Evolutionary conservation across 805 yeast genomes (phyloP).

Genomic region (Candida patagonica): DNA sequence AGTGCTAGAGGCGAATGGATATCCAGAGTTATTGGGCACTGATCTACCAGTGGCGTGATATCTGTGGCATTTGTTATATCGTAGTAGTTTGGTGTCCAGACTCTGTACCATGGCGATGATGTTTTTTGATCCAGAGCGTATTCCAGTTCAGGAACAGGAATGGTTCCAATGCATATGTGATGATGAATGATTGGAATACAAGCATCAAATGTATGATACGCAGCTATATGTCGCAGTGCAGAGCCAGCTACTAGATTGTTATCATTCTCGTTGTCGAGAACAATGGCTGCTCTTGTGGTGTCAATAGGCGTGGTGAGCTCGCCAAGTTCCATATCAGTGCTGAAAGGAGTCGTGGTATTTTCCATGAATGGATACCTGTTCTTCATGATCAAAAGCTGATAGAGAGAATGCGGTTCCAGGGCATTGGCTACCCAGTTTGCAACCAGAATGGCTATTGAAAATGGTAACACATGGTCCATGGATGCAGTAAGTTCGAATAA

Average conservation of each 20-base stretch:
- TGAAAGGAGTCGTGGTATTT: constrained; percentile 17
- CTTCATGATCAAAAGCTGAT: constrained; percentile 38
- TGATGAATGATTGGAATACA: constrained; percentile 40
- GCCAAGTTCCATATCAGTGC: not conserved
- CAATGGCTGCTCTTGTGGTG: not conserved
- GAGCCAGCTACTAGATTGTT: not conserved
- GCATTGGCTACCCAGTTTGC: constrained; percentile 48
- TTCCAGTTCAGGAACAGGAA: constrained; percentile 44
- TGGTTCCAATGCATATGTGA: constrained; percentile 34
- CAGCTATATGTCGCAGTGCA: constrained; percentile 29
- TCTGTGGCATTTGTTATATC: constrained; percentile 22
- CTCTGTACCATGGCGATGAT: not conserved
- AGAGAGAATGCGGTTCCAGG: constrained; percentile 42
- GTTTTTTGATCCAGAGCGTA: constrained; percentile 34
- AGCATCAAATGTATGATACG: constrained; percentile 39
- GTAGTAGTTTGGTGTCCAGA: not conserved
- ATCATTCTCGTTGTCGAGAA: not conserved
- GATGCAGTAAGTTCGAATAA: constrained; percentile 67
- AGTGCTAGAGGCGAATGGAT: constrained; percentile 40
- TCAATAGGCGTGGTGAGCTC: constrained; percentile 1
- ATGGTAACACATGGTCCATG: constrained; percentile 47
- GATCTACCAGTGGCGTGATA: constrained; percentile 36
- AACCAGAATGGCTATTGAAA: constrained; percentile 46
- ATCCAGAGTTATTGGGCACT: constrained; percentile 40
- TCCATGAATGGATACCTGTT: constrained; percentile 49